A percentile compares a stretch with the other conserved stretches of the same genome.
These are phyloP conservation scores for Claviceps purpurea DNA, from an alignment of 2,329 filamentous ascomycete species.

Conservation along the genomic window DNA sequence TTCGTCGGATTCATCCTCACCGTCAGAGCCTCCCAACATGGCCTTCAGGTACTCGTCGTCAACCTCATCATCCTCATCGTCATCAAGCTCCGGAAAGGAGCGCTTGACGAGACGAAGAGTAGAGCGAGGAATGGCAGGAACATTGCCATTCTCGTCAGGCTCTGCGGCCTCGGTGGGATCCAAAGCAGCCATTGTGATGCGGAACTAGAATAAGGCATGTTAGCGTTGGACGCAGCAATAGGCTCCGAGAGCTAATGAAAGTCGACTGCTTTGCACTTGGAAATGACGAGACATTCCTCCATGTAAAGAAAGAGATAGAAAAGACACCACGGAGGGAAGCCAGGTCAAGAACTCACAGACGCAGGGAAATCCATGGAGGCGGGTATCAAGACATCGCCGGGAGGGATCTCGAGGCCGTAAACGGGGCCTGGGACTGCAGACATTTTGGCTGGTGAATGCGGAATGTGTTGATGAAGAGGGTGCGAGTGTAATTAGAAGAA, in stretches of 20 bases:
- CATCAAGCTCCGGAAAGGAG: slow-evolving; percentile 41
- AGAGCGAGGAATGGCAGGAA: slow-evolving; percentile 54
- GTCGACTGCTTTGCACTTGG: background rate
- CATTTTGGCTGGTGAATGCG: slow-evolving; percentile 27
- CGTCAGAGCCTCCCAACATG: slow-evolving; percentile 38
- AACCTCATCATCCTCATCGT: slow-evolving; percentile 45
- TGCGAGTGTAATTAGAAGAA: background rate
- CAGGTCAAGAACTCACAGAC: slow-evolving; percentile 49
- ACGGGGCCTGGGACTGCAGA: slow-evolving; percentile 58
- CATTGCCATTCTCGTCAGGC: slow-evolving; percentile 47
- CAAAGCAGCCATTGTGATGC: slow-evolving; percentile 96
- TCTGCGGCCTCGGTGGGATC: slow-evolving; percentile 71
- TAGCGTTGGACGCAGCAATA: slow-evolving; percentile 11
- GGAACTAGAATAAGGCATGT: slow-evolving; percentile 50
- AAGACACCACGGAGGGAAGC: background rate
- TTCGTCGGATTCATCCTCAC: slow-evolving; percentile 42
- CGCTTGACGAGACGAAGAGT: slow-evolving; percentile 86
- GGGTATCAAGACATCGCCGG: slow-evolving; percentile 70
- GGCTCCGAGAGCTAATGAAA: background rate
- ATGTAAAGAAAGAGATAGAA: background rate
- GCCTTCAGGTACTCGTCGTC: slow-evolving; percentile 52
- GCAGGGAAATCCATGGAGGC: slow-evolving; percentile 68
- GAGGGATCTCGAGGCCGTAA: slow-evolving; percentile 84
- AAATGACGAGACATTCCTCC: background rate
- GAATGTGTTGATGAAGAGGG: background rate